Conservation (phyloP, 345 rosid species). For the Rubroshorea leprosula region DNA sequence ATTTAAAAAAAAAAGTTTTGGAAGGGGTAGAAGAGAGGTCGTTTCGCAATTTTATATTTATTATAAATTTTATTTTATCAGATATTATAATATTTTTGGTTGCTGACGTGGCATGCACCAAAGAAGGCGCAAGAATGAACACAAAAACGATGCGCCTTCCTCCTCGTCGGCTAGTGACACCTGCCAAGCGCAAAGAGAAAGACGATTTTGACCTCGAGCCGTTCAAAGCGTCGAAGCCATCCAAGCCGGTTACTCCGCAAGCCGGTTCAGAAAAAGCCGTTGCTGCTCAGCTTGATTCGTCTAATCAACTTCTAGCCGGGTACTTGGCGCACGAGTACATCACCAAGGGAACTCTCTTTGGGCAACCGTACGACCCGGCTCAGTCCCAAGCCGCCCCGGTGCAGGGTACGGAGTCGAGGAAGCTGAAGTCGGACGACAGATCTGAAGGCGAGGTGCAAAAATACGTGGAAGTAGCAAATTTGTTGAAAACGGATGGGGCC, state of each 20-base stretch:
- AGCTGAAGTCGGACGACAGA: conserved; percentile 18
- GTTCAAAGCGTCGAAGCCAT: conserved; percentile 14
- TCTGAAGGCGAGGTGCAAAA: conserved; percentile 29
- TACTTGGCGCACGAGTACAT: conserved; percentile 82
- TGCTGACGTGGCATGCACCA: conserved; percentile 72
- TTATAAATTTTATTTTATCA: conserved; percentile 1
- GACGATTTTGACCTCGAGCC: conserved; percentile 35
- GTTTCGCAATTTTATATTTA: too few relatives aligned
- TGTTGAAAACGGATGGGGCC: conserved; percentile 59
- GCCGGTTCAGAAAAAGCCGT: conserved; percentile 21
- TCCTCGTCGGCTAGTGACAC: conserved; percentile 64
- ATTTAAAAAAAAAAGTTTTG: too few relatives aligned
- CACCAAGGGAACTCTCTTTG: conserved; percentile 65
- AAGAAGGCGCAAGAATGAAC: conserved; percentile 30
- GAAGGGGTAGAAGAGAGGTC: too few relatives aligned
- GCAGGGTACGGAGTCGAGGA: too few relatives aligned
- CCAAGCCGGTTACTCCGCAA: conserved; percentile 21
- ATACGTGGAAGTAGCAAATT: conserved; percentile 61
- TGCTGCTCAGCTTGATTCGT: background rate
- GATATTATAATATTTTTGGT: background rate
- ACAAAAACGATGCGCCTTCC: conserved; percentile 91
- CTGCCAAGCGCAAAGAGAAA: conserved; percentile 58
- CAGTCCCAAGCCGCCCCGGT: conserved; percentile 23
- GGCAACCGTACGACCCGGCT: conserved; percentile 46
- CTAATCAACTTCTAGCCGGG: conserved; percentile 71